phyloP scores from a whole-genome alignment of 129 eudicot species.

The Helianthus annuus region HanXRQr2.0-SUNRISE NC_035449.2:65766029-65766528 shows the following conservation, averaged over 20 bases:
- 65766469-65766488: conserved; percentile 26
- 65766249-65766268: conserved; percentile 77
- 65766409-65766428: conserved; percentile 68
- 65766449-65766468: conserved; percentile 34
- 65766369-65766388: conserved; percentile 70
- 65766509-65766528: no score
- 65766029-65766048: conserved; percentile 99
- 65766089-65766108: no score
- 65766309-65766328: conserved; percentile 85
- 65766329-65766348: conserved; percentile 78
- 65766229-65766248: conserved; percentile 66
- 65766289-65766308: conserved; percentile 49
- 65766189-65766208: conserved; percentile 39
- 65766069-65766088: no score
- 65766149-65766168: conserved; percentile 69
- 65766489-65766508: no score
- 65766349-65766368: conserved; percentile 58
- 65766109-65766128: conserved; percentile 62
- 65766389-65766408: conserved; percentile 49
- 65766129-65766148: conserved; percentile 43
- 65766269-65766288: conserved; percentile 47
- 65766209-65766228: conserved; percentile 69
- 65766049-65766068: no score
- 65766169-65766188: conserved; percentile 50
- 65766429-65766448: conserved; percentile 66